Conservation (phyloP, 345 rosid species). For the Aquilaria yunnanensis region DNA sequence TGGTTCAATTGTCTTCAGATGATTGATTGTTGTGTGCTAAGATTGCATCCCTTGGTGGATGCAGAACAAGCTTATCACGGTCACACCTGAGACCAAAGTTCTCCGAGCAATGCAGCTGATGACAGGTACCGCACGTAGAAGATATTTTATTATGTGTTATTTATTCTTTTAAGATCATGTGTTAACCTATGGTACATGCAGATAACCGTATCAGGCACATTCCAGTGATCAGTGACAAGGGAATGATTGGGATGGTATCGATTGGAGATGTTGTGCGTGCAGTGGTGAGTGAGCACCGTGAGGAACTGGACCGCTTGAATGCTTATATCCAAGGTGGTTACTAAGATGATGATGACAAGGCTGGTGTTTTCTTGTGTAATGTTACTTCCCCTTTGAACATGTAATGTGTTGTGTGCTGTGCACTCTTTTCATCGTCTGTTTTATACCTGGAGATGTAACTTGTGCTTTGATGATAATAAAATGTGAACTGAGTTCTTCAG, state of each 20-base stretch:
- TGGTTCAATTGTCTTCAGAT: not conserved
- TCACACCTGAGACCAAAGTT: conserved; percentile 90
- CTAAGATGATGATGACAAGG: conserved; percentile 36
- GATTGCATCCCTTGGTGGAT: conserved; percentile 7
- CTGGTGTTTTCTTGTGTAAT: not conserved
- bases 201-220: conserved; percentile 97
- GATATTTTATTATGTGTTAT: not conserved
- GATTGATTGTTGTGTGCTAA: not conserved
- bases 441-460: not conserved
- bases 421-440: not conserved
- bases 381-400: conserved; percentile 4
- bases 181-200: conserved; percentile 20
- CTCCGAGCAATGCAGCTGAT: conserved; percentile 94
- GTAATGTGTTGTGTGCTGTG: conserved; percentile 18
- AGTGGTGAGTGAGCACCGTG: conserved; percentile 87
- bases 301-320: conserved; percentile 85
- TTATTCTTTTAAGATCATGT: not conserved
- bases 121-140: conserved; percentile 54
- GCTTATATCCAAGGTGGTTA: conserved; percentile 96
- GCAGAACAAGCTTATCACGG: conserved; percentile 93
- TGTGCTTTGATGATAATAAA: no score
- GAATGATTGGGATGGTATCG: conserved; percentile 96
- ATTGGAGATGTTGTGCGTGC: conserved; percentile 99
- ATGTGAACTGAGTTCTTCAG: no score
- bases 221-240: conserved; percentile 72